These are phyloP conservation scores for Triticum urartu DNA, from an alignment of 176 grass and related monocot genomes.

Conservation along the genomic window DNA sequence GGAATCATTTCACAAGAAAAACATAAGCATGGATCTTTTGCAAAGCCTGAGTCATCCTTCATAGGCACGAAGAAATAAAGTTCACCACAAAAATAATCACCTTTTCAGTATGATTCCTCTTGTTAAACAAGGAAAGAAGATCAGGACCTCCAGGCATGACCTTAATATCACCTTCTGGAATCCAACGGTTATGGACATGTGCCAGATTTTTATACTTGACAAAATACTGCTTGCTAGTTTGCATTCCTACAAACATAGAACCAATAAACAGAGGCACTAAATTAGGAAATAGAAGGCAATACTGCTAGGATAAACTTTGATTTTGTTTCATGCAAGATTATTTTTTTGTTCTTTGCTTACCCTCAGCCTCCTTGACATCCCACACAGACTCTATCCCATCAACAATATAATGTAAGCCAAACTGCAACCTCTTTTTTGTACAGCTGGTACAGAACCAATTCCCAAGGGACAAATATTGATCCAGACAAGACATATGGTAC, in stretches of 20 bases:
- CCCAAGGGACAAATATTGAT: slow-evolving; percentile 56
- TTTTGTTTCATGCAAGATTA: neutral
- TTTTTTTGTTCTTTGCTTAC: slow-evolving; percentile 42
- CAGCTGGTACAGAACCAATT: slow-evolving; percentile 65
- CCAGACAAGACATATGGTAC: slow-evolving; percentile 77
- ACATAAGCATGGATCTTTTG: slow-evolving; percentile 38
- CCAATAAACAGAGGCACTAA: slow-evolving; percentile 16
- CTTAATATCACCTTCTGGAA: slow-evolving; percentile 61
- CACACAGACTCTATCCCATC: slow-evolving; percentile 77
- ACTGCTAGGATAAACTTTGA: neutral
- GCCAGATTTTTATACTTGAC: slow-evolving; percentile 86
- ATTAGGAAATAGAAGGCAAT: neutral
- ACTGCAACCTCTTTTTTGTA: slow-evolving; percentile 67
- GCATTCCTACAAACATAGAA: slow-evolving; percentile 39
- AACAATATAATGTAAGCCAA: slow-evolving; percentile 52
- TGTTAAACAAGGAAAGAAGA: slow-evolving; percentile 63
- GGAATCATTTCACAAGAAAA: slow-evolving; percentile 26
- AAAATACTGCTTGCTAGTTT: slow-evolving; percentile 62
- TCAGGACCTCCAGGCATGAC: slow-evolving; percentile 40
- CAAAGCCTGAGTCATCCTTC: slow-evolving; percentile 6
- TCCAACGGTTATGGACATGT: slow-evolving; percentile 83
- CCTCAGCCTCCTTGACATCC: slow-evolving; percentile 81
- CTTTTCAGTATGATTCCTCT: slow-evolving; percentile 61
- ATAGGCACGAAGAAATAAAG: slow-evolving; percentile 19
- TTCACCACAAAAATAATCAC: slow-evolving; percentile 26